These are phyloP conservation scores for Isabelozyma rhagii DNA, from an alignment of 805 yeast genomes.

Conservation along the genomic window DNA sequence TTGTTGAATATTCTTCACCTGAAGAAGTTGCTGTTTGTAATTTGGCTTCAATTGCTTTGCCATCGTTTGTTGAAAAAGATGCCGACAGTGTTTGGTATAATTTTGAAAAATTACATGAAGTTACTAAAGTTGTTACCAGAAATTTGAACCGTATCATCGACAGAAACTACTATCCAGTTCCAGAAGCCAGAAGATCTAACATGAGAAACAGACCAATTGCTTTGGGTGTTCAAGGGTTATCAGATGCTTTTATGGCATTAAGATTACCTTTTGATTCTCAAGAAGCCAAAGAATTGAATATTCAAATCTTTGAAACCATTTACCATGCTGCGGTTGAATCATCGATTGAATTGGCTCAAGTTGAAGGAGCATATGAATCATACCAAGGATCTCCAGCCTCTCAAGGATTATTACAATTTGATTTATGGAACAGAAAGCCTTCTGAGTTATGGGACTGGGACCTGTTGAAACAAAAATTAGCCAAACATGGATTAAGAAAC, in stretches of 20 bases:
- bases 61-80: slow-evolving; percentile 51
- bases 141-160: slow-evolving; percentile 58
- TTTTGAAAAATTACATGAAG: slow-evolving; percentile 53
- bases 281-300: slow-evolving; percentile 54
- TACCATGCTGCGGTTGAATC: slow-evolving; percentile 60
- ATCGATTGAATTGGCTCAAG: slow-evolving; percentile 50
- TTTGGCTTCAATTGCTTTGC: slow-evolving; percentile 58
- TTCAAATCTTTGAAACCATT: slow-evolving; percentile 59
- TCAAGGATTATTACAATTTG: slow-evolving; percentile 54
- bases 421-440: slow-evolving; percentile 58
- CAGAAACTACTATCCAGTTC: slow-evolving; percentile 55
- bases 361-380: slow-evolving; percentile 49
- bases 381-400: slow-evolving; percentile 60
- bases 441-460: slow-evolving; percentile 61
- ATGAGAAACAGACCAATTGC: slow-evolving; percentile 62
- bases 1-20: slow-evolving; percentile 57
- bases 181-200: slow-evolving; percentile 51
- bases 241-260: slow-evolving; percentile 55
- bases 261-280: slow-evolving; percentile 57
- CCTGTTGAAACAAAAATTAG: slow-evolving; percentile 45
- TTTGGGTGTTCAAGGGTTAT: slow-evolving; percentile 62
- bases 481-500: slow-evolving; percentile 52
- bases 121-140: slow-evolving; percentile 51
- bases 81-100: slow-evolving; percentile 45
- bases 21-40: slow-evolving; percentile 63